These are phyloP conservation scores for Diaporthe destruens DNA, from an alignment of 2,329 filamentous ascomycete species.

Conservation along the genomic window DNA sequence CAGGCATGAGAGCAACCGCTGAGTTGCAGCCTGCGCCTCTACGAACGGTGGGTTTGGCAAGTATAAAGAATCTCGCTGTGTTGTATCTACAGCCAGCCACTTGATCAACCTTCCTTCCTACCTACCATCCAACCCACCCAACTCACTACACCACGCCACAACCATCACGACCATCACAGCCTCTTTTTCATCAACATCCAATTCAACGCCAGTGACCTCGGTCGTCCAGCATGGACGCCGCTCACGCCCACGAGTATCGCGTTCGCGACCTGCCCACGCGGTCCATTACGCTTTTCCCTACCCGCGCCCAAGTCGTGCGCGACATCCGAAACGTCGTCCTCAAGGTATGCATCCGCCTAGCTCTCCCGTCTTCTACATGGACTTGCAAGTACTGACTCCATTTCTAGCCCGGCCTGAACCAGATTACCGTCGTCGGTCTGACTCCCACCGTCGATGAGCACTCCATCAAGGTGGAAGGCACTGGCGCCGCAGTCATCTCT, in stretches of 20 bases:
- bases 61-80: background rate
- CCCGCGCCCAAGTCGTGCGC: conserved; percentile 70
- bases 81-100: background rate
- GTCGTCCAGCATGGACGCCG: conserved; percentile 52
- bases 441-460: conserved; percentile 66
- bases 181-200: background rate
- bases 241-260: conserved; percentile 63
- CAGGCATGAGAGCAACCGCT: background rate
- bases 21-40: background rate
- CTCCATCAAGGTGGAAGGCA: conserved; percentile 71
- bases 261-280: conserved; percentile 70
- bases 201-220: background rate
- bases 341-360: conserved; percentile 50
- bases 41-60: background rate
- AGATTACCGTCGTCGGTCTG: conserved; percentile 68
- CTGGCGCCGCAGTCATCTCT: conserved; percentile 68
- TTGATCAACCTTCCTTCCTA: conserved; percentile 1
- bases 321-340: conserved; percentile 68
- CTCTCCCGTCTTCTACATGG: background rate
- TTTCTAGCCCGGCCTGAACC: conserved; percentile 64
- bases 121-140: background rate
- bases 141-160: too few relatives aligned
- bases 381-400: background rate
- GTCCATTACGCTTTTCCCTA: conserved; percentile 73
- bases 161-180: too few relatives aligned